A percentile compares a stretch with the other conserved stretches of the same genome.
phyloP scores from a whole-genome alignment of 306 rosid species.

The Cucurbita moschata region DNA sequence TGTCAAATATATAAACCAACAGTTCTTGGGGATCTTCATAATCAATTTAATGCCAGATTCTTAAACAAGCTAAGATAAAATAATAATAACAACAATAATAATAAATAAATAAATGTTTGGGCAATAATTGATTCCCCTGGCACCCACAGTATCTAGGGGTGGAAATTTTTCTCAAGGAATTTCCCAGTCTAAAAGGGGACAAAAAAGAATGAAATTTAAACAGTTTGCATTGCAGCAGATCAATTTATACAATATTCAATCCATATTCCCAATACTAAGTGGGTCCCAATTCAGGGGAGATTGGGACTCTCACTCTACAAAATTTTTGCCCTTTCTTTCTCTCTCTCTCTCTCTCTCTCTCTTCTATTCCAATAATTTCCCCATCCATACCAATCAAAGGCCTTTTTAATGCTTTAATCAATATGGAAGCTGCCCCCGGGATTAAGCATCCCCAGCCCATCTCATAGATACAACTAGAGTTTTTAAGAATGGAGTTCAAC shows the following conservation, averaged over 20 bases:
- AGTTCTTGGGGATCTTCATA: neutral
- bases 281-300: neutral
- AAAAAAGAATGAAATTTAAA: neutral
- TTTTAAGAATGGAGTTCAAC: neutral
- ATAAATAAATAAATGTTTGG: neutral
- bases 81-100: neutral
- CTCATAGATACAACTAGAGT: neutral
- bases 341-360: neutral
- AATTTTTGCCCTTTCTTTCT: neutral
- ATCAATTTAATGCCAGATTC: neutral
- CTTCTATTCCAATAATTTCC: neutral
- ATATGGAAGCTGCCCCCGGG: neutral
- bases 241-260: neutral
- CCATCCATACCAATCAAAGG: neutral
- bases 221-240: slow-evolving; percentile 5
- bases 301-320: slow-evolving; percentile 2
- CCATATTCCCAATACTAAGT: neutral
- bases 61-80: neutral
- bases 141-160: neutral
- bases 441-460: neutral
- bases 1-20: neutral
- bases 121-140: neutral
- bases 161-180: neutral
- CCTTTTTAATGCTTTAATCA: neutral
- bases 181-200: neutral